Conservation (phyloP, 2,329 filamentous ascomycete genomes). For the Pseudocercospora cruenta region DNA sequence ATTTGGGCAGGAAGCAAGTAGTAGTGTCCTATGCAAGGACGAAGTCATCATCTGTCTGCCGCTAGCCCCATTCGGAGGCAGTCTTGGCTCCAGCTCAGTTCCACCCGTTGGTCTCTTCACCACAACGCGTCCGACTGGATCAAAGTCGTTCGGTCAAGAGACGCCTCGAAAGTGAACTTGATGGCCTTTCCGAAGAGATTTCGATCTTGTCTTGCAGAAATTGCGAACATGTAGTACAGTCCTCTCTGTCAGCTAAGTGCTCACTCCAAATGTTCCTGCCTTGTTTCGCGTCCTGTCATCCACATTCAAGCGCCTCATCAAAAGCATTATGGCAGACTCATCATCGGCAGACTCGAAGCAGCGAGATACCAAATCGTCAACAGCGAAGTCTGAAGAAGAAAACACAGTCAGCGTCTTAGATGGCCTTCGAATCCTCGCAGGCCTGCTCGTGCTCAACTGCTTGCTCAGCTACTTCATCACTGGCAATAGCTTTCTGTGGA, state of each 20-base stretch:
- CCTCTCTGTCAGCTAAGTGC: background rate
- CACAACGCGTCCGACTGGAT: background rate
- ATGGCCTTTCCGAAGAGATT: background rate
- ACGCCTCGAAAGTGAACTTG: background rate
- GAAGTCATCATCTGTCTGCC: background rate
- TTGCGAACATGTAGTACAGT: background rate
- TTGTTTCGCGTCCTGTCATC: background rate
- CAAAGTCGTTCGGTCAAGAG: background rate
- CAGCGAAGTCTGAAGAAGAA: background rate
- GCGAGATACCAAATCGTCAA: background rate
- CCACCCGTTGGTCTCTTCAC: background rate
- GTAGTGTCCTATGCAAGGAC: background rate
- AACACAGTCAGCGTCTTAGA: slow-evolving; percentile 31
- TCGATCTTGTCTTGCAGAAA: background rate
- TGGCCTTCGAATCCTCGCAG: slow-evolving; percentile 40
- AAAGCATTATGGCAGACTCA: background rate
- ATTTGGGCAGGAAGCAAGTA: background rate
- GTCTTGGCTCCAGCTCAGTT: background rate
- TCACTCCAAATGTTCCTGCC: background rate
- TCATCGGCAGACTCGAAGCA: background rate
- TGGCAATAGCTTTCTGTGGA: slow-evolving; percentile 65
- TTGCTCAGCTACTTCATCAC: slow-evolving; percentile 46
- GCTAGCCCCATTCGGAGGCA: background rate
- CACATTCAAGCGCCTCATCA: background rate
- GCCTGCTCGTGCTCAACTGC: slow-evolving; percentile 40